Base-by-base conservation (phyloP, 2,329 filamentous ascomycete species). In the Hypoxylon sp. region DNA sequence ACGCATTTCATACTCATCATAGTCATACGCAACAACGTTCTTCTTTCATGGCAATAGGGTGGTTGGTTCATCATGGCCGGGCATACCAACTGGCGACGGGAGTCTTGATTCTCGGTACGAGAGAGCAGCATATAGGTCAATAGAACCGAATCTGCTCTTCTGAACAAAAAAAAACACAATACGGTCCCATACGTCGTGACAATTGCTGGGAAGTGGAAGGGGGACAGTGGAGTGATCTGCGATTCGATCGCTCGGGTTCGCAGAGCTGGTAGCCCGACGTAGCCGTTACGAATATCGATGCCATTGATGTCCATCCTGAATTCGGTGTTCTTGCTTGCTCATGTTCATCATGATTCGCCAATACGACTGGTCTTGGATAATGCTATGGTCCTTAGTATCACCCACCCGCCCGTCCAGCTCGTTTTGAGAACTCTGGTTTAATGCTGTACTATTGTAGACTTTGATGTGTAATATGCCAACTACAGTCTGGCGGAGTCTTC, bases 11-110 rank as follows among this genome's bases (percentile, higher is more conserved):
- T 25, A 25, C 67, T 66, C 62, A 53, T 69, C 71, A 65, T 69
- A 50, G 67, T 68, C 70, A 67, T 71, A 68, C 60, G 70, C 69
- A 5, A 25, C 21, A 9, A 6, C 56, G 53, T 62, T 70, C 74
- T 68, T 73, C 68, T 67, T 74, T 72, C 71, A 68, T 70, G 71
- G 74, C 71, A 75, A 75, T 72, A 75, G 60, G 65, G 63, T 73
- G 75, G 74, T 76, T 73, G 75, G 74, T 76, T 71, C 63, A 73
- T 70, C 52, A 62, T 71, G 75, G 74, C 75, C 57, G 61, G 62
- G 58, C 46, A 61, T 59, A 25, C 21, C 55, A 23, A 56, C 52
- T 61, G 62, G 62, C 61, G 59, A 65, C 52, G 73, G 70, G 71
- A 73, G 71, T 74, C 71, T 53, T 72, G 69, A 70, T 72, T 69